Evolutionary conservation across 2,329 filamentous ascomycete species (phyloP).

Genomic region (Arthrobotrys pseudoclavata): DNA sequence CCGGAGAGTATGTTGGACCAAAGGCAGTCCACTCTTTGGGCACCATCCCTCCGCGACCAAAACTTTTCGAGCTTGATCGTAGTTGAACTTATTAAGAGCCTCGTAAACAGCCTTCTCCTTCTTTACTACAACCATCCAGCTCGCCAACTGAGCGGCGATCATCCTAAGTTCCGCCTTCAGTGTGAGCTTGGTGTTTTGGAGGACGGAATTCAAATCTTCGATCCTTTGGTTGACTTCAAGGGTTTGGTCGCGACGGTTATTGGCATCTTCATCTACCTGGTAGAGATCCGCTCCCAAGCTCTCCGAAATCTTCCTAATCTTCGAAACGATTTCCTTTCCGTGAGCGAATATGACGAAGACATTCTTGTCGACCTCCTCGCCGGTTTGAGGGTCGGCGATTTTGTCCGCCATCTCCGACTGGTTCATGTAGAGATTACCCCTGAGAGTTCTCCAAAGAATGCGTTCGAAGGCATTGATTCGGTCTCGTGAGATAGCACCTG

Average conservation of each 20-base stretch:
- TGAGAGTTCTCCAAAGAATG: conserved; percentile 95
- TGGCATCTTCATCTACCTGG: conserved; percentile 96
- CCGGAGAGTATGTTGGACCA: conserved; percentile 92
- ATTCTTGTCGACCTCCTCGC: conserved; percentile 94
- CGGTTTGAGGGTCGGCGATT: conserved; percentile 90
- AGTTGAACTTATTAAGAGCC: conserved; percentile 95
- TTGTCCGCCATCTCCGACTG: conserved; percentile 97
- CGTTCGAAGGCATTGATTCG: conserved; percentile 95
- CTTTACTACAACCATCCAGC: conserved; percentile 97
- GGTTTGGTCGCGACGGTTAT: conserved; percentile 93
- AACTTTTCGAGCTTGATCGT: conserved; percentile 94
- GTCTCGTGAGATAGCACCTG: conserved; percentile 93
- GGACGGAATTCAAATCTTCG: conserved; percentile 89
- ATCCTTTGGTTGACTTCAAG: conserved; percentile 96
- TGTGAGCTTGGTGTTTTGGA: conserved; percentile 94
- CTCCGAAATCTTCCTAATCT: conserved; percentile 99
- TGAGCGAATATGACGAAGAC: conserved; percentile 99
- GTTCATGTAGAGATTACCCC: conserved; percentile 99
- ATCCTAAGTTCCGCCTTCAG: conserved; percentile 92
- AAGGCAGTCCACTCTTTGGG: conserved; percentile 86
- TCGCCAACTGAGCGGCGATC: conserved; percentile 90
- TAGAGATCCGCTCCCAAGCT: conserved; percentile 96
- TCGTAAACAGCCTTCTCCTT: conserved; percentile 99
- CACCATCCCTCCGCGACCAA: conserved; percentile 98
- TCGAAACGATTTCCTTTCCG: conserved; percentile 96